Conservation (phyloP, 1,139 yeast species). For the Candida sp. region DNA sequence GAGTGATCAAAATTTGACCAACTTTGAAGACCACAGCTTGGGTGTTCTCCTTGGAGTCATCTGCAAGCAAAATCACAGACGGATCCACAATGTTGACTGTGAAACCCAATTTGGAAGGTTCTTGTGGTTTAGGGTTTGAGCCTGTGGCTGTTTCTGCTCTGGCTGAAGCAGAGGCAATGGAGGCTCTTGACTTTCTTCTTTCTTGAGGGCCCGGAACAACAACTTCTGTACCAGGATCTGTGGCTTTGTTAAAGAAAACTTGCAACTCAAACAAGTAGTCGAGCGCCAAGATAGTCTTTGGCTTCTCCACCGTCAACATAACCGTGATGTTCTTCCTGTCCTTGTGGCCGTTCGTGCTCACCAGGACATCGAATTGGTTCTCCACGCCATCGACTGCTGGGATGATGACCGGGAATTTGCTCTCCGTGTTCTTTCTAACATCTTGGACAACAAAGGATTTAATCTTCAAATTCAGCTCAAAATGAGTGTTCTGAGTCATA, state of each 20-base stretch:
- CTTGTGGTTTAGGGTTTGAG: not conserved
- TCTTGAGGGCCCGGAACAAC: not conserved
- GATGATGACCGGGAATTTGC: slow-evolving; percentile 78
- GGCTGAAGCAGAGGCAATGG: slow-evolving; percentile 5
- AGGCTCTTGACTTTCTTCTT: slow-evolving; percentile 13
- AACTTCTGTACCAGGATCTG: not conserved
- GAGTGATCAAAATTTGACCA: slow-evolving; percentile 75
- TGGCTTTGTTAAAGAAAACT: slow-evolving; percentile 50
- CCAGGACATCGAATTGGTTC: slow-evolving; percentile 72
- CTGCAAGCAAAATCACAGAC: slow-evolving; percentile 80
- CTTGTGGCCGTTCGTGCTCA: slow-evolving; percentile 44
- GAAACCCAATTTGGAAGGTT: slow-evolving; percentile 41
- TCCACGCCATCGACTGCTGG: slow-evolving; percentile 69
- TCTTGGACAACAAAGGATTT: slow-evolving; percentile 83
- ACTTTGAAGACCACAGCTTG: slow-evolving; percentile 93
- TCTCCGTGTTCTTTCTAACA: slow-evolving; percentile 61
- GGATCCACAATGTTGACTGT: slow-evolving; percentile 79
- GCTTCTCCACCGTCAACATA: slow-evolving; percentile 77
- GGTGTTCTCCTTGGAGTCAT: slow-evolving; percentile 68
- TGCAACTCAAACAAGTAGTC: slow-evolving; percentile 86
- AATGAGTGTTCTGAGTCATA: slow-evolving; percentile 59
- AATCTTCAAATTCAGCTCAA: slow-evolving; percentile 64
- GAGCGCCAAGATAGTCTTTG: slow-evolving; percentile 79
- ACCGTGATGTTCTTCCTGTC: slow-evolving; percentile 49
- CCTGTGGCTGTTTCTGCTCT: not conserved